Evolutionary conservation across 192 early-diverging fungal species (phyloP), one percentile per base, ranked within the genome.

Genomic region (Linnemannia hyalina): DNA sequence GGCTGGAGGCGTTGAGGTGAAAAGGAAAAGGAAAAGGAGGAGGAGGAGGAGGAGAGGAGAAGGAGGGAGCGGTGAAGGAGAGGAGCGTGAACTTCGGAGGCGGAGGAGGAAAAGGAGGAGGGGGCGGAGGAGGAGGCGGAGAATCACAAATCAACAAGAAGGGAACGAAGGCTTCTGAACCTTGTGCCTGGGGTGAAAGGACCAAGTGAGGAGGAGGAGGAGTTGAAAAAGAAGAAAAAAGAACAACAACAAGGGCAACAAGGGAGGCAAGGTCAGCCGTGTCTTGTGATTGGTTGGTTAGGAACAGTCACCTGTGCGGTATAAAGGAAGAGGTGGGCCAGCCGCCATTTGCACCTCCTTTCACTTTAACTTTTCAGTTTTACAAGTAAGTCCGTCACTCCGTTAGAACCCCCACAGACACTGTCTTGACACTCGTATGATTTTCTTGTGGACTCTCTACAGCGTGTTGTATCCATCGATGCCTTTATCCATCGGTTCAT

Each of bases 311-410:
- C 75, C 13, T 8, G 1, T 9, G 13, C 1, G 6, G 6, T 71
- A 82, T 77, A 73, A 35, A 82, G 46, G 5, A 32, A 26, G 2
- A 38, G 29, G 0, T 0, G 49, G n/a, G 40, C n/a, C 9, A 70
- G 76, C 18, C 10, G 72, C 75, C 54, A 26, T 73, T 32, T 65
- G 75, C 74, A 42, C 76, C 60, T 72, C 72, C 82, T 77, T 77
- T 77, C 82, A 77, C 75, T 83, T 71, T 35, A 77, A 78, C 76
- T 83, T 77, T 82, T 83, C 71, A 49, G 54, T 76, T 68, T 54
- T 13, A 77, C 80, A 80, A 85, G 78, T 80, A 85, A 80, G 83
- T 80, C 42, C 11, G 29, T 23, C 54, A 63, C 26, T 22, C 74
- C 35, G 46, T 52, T 35, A 7, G 73, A 13, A 20, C 49, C 4